Percentiles rank a stretch among this genome's conserved stretches.
Conservation (phyloP, 805 yeast species). For the Spathaspora passalidarum region DNA sequence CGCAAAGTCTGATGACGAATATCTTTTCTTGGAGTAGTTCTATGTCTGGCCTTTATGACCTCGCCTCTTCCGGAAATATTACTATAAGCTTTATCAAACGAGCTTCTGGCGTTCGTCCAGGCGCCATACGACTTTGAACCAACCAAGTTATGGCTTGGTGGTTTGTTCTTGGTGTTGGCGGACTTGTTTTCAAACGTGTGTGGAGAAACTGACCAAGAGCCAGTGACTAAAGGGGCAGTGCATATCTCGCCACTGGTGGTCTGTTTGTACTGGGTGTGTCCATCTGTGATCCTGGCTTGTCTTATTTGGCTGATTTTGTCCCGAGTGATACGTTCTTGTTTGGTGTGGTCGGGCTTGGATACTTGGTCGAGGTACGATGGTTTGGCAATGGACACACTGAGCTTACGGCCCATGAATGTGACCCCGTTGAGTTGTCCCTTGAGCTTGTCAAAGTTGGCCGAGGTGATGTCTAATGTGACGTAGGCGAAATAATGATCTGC, state of each 20-base stretch:
- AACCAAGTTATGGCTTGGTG: slow-evolving; percentile 26
- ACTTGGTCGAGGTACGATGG: slow-evolving; percentile 37
- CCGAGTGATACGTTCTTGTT: slow-evolving; percentile 23
- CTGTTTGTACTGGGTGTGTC: slow-evolving; percentile 16
- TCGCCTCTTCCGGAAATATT: slow-evolving; percentile 34
- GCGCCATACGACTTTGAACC: slow-evolving; percentile 38
- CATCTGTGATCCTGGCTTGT: slow-evolving; percentile 43
- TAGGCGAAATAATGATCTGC: slow-evolving; percentile 62
- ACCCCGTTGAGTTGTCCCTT: slow-evolving; percentile 64
- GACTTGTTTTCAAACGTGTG: slow-evolving; percentile 31
- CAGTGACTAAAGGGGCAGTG: neutral
- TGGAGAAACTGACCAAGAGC: slow-evolving; percentile 24
- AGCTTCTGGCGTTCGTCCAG: slow-evolving; percentile 25
- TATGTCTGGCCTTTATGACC: slow-evolving; percentile 55
- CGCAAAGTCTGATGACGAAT: slow-evolving; percentile 60
- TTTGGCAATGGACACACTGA: slow-evolving; percentile 62
- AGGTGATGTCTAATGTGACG: slow-evolving; percentile 53
- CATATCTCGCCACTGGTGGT: slow-evolving; percentile 12
- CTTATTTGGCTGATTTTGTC: slow-evolving; percentile 32
- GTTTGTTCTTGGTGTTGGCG: slow-evolving; percentile 33
- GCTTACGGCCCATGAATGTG: slow-evolving; percentile 68
- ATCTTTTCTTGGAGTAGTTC: slow-evolving; percentile 52
- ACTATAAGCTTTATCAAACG: slow-evolving; percentile 17
- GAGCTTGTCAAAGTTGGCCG: slow-evolving; percentile 46
- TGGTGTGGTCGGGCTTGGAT: slow-evolving; percentile 35